Evolutionary conservation across 192 early-diverging fungal genomes (phyloP), one percentile per base, ranked within the genome.

Genomic region (Coemansia sp.): DNA sequence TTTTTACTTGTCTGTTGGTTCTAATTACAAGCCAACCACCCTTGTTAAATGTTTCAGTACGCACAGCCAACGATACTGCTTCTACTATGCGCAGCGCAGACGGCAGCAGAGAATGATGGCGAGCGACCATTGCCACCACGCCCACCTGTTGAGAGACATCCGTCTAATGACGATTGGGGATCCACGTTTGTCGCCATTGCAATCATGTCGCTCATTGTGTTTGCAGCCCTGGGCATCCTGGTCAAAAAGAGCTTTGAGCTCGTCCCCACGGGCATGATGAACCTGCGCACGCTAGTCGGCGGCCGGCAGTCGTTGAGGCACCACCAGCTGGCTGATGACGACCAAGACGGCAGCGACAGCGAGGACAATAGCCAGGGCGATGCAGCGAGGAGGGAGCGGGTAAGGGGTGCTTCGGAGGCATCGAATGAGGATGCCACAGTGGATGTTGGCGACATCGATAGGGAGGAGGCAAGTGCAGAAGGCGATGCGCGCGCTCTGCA

Each of bases 111-210:
- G n/a, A n/a, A n/a, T 7, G 18, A 36, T n/a, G 36, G 35, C 25
- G 51, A 53, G 45, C 19, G 39, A 22, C 33, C 49, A 1, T 53
- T 59, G 33, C 45, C 56, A 11, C 50, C 52, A 14, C 53, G 19
- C 1, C 53, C 38, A 9, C 71, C 71, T 1, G 26, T 67, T 17
- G 64, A 74, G 40, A 54, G 60, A 28, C 64, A 74, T 24, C 71
- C 71, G 32, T 67, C 65, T 2, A 67, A 67, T 38, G 71, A 74
- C 64, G 71, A 74, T 53, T 74, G 71, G 71, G 64, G 44, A 17
- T 64, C 60, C 5, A 74, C 71, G 5, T 46, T 67, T 24, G 44
- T 67, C 13, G 71, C 71, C 1, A 74, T 74, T 23, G 46, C 55
- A 19, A 13, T 74, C 29, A 76, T 76, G 65, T 48, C 67, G 6